These are phyloP conservation scores for Yamadazyma membranifaciens DNA, from an alignment of 1,139 yeast genomes.

Conservation along the genomic window DNA sequence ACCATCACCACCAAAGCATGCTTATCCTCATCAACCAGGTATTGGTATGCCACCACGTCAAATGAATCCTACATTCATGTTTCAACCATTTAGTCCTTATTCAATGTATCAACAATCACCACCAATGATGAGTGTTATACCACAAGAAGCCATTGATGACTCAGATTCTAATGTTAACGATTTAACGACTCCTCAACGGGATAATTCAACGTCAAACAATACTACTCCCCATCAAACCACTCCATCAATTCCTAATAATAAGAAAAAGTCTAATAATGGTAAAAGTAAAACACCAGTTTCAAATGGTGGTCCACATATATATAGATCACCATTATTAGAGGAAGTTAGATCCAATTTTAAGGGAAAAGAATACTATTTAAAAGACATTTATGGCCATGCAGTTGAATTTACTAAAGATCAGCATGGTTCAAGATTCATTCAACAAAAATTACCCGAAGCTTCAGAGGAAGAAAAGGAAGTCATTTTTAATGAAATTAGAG, in stretches of 20 bases:
- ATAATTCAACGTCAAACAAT: conserved; percentile 5
- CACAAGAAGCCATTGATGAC: conserved; percentile 7
- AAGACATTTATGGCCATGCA: conserved; percentile 83
- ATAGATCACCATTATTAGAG: conserved; percentile 79
- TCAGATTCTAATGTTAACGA: neutral
- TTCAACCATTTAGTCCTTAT: conserved; percentile 52
- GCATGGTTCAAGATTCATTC: conserved; percentile 95
- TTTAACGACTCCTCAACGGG: neutral
- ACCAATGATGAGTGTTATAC: conserved; percentile 16
- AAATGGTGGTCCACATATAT: conserved; percentile 42
- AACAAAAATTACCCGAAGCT: conserved; percentile 75
- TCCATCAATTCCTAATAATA: neutral
- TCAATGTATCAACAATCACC: conserved; percentile 38
- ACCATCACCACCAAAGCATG: conserved; percentile 2
- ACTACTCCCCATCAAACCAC: conserved; percentile 6
- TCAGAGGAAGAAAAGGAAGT: conserved; percentile 70
- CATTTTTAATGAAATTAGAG: conserved; percentile 80
- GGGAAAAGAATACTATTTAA: conserved; percentile 60
- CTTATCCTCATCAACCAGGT: conserved; percentile 29
- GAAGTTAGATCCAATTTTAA: conserved; percentile 74
- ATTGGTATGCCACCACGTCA: conserved; percentile 42
- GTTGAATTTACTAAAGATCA: conserved; percentile 94
- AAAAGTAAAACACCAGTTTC: conserved; percentile 2
- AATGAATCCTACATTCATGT: conserved; percentile 36
- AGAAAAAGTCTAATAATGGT: neutral